Evolutionary conservation across 2,329 filamentous ascomycete genomes (phyloP), one percentile per base, ranked within the genome.

Genomic region (Diaporthe humulicola): DNA sequence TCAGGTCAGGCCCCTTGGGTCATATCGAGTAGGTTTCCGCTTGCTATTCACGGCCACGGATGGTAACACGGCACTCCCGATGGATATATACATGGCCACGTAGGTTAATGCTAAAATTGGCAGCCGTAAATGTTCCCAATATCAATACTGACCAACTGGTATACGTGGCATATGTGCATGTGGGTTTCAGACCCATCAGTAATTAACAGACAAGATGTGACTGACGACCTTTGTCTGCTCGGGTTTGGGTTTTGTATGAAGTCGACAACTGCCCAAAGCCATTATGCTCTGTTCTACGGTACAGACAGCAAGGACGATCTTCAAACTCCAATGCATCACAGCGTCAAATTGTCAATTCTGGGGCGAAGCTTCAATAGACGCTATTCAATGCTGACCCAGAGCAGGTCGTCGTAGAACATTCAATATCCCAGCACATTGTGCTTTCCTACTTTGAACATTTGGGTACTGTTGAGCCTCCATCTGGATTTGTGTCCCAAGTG

Each of bases 51-150:
- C 61, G 52, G 61, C 61, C 45, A 52, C 64, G 30, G 33, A 38
- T 48, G 64, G 64, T 52, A 19, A 38, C 28, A 66, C 64, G 64
- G 64, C 45, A 52, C 45, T 52, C 45, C 64, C 64, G 64, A 38
- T 67, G 64, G 45, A 22, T 14, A 66, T 33, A 25, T 48, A 52
- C 8, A 67, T 52, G 36, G 40, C 64, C 33, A 14, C 45, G 64
- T 22, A 22, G 36, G n/a, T 28, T 4, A 15, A 19, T 52, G 45
- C 64, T 67, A 38, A 67, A 52, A 38, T 52, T 67, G 64, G 64
- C 30, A 67, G 45, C 45, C 15, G 45, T 19, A 38, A n/a, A 28
- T 38, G 30, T 22, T 38, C 38, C n/a, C 64, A 52, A 36, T 40
- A 52, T 52, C 64, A 40, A 8, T 2, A 67, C 22, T 36, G 45